These are phyloP conservation scores for Penicillium canescens DNA, from an alignment of 495 filamentous ascomycete genomes.

Conservation along the genomic window DNA sequence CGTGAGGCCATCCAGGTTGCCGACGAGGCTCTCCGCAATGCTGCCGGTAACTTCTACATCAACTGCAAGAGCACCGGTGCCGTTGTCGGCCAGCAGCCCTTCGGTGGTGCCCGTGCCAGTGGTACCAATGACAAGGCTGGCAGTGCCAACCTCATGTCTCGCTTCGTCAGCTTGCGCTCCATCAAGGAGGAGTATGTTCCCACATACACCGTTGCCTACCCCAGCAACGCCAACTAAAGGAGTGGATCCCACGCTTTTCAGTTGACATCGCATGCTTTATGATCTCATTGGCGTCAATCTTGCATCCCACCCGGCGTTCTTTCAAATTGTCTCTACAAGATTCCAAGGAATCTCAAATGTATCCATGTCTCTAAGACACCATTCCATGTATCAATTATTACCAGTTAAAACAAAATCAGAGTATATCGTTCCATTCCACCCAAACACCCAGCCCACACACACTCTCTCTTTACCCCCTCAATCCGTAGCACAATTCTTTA, in stretches of 20 bases:
- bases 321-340: conserved; percentile 5
- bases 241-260: not conserved
- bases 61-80: conserved; percentile 93
- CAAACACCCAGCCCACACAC: too few relatives aligned
- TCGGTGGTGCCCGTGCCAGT: conserved; percentile 81
- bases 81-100: conserved; percentile 90
- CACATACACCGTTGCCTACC: conserved; percentile 70
- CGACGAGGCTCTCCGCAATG: conserved; percentile 71
- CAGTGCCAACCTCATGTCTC: conserved; percentile 67
- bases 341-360: conserved; percentile 2
- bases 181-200: conserved; percentile 89
- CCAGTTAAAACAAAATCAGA: not conserved
- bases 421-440: too few relatives aligned
- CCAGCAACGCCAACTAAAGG: conserved; percentile 62
- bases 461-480: not conserved
- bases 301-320: conserved; percentile 29
- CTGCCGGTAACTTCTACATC: conserved; percentile 89
- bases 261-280: conserved; percentile 20
- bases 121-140: conserved; percentile 94
- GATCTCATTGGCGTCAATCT: conserved; percentile 24
- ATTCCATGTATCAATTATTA: not conserved
- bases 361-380: conserved; percentile 9
- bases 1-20: conserved; percentile 65
- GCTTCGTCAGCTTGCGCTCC: conserved; percentile 81
- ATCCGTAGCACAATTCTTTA: conserved; percentile 44